Conservation (phyloP, 2,329 filamentous ascomycete species). For the Aspergillus eucalypticola region DNA sequence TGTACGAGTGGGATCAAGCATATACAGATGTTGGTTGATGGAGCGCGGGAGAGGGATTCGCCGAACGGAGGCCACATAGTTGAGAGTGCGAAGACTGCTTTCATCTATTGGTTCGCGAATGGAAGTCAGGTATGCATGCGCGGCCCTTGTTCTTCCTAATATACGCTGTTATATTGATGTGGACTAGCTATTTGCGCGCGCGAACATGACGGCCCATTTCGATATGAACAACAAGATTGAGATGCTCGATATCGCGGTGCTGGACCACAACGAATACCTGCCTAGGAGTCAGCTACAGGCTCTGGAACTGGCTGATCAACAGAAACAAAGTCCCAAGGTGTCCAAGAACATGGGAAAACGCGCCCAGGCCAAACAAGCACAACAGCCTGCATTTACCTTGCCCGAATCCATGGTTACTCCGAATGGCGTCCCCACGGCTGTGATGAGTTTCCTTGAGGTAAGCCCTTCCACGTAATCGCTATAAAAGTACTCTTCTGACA, state of each 20-base stretch:
- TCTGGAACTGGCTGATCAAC: slow-evolving; percentile 54
- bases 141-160: background rate
- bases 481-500: background rate
- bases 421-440: slow-evolving; percentile 57
- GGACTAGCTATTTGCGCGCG: slow-evolving; percentile 70
- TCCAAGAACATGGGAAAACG: slow-evolving; percentile 56
- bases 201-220: slow-evolving; percentile 76
- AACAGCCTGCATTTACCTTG: slow-evolving; percentile 46
- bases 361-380: slow-evolving; percentile 50
- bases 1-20: slow-evolving; percentile 83
- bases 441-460: slow-evolving; percentile 66
- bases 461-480: slow-evolving; percentile 16
- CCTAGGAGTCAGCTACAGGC: slow-evolving; percentile 62
- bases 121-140: slow-evolving; percentile 69
- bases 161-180: background rate
- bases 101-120: slow-evolving; percentile 87
- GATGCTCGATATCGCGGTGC: slow-evolving; percentile 77
- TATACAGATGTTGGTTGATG: slow-evolving; percentile 83
- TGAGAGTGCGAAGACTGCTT: slow-evolving; percentile 72
- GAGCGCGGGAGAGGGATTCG: slow-evolving; percentile 58
- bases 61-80: slow-evolving; percentile 70
- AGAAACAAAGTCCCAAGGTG: slow-evolving; percentile 61
- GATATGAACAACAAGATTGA: slow-evolving; percentile 79
- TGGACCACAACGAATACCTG: slow-evolving; percentile 78
- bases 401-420: slow-evolving; percentile 48